Base-by-base conservation (phyloP, 176 grass and related monocot species). In the Thalia dealbata region DNA sequence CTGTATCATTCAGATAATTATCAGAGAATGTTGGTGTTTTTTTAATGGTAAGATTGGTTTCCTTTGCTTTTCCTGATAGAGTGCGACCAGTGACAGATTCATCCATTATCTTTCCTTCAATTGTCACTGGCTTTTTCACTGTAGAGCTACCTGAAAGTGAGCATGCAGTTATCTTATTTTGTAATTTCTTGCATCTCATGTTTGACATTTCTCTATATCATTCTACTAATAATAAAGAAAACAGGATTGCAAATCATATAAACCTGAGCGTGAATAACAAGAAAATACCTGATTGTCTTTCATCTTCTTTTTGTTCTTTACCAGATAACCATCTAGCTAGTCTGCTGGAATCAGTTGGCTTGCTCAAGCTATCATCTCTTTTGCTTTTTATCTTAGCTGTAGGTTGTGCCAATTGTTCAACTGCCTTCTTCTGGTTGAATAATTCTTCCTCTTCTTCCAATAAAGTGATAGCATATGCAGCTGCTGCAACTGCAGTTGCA, bases 361-460 rank as follows among this genome's bases (percentile, higher is more conserved):
- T 96, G 42, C 78, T 86, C 43, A 84, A 71, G 81, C 78, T 81
- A 61, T 84, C 84, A 58, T 59, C 77, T 32, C 30, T 85, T 67
- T 76, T 87, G 38, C 8, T 64, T 55, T 46, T 60, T 2, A 30
- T 58, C 28, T 38, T 72, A 15, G 73, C 26, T 22, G 68, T 56
- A 46, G 80, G 65, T 24, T 10, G 69, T 23, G 70, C 52, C 2
- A 58, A 21, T 23, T 78, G 78, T 64, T 50, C 59, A 50, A 26
- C 16, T 65, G 22, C 10, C 46, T 85, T 84, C 46, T 81, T 89
- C 76, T 80, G 82, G 29, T 78, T 44, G 68, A 46, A 60, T 69
- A 72, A 79, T 67, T 66, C 75, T 67, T 91, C 81, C 80, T 93
- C 81, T 82, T 93, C 81, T 70, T 97, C 89, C 79, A 14, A 73